Conservation (phyloP, 768 basidiomycete species). For the Podaxis sp. region DNA sequence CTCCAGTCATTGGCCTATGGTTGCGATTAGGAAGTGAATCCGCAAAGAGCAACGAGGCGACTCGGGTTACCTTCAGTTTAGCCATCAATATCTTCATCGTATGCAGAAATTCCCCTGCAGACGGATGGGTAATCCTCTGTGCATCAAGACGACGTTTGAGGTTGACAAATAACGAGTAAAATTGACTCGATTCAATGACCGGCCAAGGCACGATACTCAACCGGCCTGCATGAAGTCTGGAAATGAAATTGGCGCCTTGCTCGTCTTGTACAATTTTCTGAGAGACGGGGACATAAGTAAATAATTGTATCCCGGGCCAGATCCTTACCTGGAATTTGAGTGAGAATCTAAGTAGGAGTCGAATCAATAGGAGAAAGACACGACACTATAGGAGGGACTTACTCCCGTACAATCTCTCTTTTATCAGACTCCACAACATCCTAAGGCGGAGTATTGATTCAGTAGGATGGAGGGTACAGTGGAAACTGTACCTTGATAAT, state of each 20-base stretch:
- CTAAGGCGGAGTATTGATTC: conserved; percentile 26
- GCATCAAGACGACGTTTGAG: conserved; percentile 49
- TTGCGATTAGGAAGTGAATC: neutral
- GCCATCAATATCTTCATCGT: conserved; percentile 66
- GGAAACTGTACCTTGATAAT: conserved; percentile 53
- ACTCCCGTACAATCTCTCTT: conserved; percentile 59
- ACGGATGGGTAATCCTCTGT: conserved; percentile 46
- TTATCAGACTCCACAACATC: conserved; percentile 66
- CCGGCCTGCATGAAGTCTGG: conserved; percentile 55
- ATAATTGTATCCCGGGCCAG: too few species aligned
- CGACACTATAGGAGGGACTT: conserved; percentile 17
- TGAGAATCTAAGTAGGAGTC: conserved; percentile 39
- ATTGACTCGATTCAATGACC: conserved; percentile 60
- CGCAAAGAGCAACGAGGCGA: neutral
- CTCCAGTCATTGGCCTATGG: conserved; percentile 64
- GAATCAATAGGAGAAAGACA: too few species aligned
- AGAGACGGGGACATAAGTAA: too few species aligned
- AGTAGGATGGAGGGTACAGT: neutral
- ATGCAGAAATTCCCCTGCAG: conserved; percentile 55
- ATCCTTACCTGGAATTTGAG: conserved; percentile 43
- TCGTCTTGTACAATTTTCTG: conserved; percentile 59
- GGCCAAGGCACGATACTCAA: conserved; percentile 66
- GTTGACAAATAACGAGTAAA: conserved; percentile 53
- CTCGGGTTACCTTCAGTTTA: conserved; percentile 51
- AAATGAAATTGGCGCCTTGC: conserved; percentile 62